These are phyloP conservation scores for Clavulina sp. DNA, from an alignment of 768 basidiomycete genomes.

Conservation along the genomic window DNA sequence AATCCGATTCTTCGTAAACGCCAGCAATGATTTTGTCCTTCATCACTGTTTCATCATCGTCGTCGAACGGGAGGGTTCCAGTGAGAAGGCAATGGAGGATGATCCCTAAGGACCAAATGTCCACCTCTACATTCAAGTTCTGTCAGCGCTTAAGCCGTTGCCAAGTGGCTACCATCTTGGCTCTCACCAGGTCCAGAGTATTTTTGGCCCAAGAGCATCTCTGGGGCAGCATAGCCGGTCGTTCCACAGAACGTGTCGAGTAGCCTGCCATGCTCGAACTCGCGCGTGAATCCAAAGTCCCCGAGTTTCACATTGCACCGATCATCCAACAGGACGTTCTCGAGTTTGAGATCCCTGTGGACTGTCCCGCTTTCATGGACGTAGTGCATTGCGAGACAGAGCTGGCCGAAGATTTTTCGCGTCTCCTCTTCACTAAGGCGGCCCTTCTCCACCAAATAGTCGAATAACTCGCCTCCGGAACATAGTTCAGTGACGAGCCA, in stretches of 20 bases:
- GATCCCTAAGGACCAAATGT: slow-evolving; percentile 87
- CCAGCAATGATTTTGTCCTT: slow-evolving; percentile 66
- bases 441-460: slow-evolving; percentile 92
- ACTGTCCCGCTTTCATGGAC: slow-evolving; percentile 86
- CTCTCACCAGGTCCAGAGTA: slow-evolving; percentile 75
- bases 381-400: slow-evolving; percentile 85
- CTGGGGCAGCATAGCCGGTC: slow-evolving; percentile 76
- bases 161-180: not conserved
- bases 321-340: slow-evolving; percentile 87
- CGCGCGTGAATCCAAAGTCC: slow-evolving; percentile 88
- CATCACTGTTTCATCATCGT: slow-evolving; percentile 76
- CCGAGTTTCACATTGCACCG: slow-evolving; percentile 82
- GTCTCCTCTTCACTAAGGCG: slow-evolving; percentile 73
- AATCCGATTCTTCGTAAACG: slow-evolving; percentile 81
- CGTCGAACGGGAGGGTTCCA: slow-evolving; percentile 79
- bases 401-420: slow-evolving; percentile 81
- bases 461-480: slow-evolving; percentile 92
- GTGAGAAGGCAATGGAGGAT: slow-evolving; percentile 82
- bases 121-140: slow-evolving; percentile 48
- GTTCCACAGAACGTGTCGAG: slow-evolving; percentile 95
- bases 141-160: not conserved
- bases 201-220: slow-evolving; percentile 75
- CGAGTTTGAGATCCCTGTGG: slow-evolving; percentile 90
- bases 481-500: slow-evolving; percentile 98
- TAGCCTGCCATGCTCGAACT: slow-evolving; percentile 57